phyloP scores from a whole-genome alignment of 1,284 basidiomycete species.

The Xerocomus nothofagi region DNA sequence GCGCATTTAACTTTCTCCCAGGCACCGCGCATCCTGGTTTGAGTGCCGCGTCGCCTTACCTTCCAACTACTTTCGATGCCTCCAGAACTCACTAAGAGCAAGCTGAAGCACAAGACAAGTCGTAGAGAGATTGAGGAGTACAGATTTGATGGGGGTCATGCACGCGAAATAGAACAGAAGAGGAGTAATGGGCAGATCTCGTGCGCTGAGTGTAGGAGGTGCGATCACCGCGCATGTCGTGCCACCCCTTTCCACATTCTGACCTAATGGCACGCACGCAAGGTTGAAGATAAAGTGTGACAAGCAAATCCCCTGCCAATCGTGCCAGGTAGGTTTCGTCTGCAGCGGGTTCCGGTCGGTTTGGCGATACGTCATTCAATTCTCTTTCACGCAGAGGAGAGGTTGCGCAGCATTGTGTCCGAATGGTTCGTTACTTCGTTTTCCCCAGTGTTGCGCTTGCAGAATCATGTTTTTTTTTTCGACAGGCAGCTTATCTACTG shows the following conservation, averaged over 20 bases:
- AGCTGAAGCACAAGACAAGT: constrained; percentile 46
- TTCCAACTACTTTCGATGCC: constrained; percentile 40
- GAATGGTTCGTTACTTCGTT: constrained; percentile 48
- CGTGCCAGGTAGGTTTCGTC: constrained; percentile 52
- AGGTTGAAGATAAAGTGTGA: constrained; percentile 77
- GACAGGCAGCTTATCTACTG: constrained; percentile 58
- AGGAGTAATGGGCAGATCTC: constrained; percentile 53
- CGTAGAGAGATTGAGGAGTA: constrained; percentile 51
- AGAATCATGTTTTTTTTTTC: constrained; percentile 4
- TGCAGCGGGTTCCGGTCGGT: neutral
- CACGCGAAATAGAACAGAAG: constrained; percentile 55
- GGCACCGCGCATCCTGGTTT: constrained; percentile 15
- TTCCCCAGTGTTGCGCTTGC: neutral
- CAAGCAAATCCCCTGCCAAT: constrained; percentile 72
- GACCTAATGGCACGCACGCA: constrained; percentile 15
- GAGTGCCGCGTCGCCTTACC: constrained; percentile 4
- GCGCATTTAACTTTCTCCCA: constrained; percentile 27
- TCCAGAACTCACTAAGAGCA: constrained; percentile 47
- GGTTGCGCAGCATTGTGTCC: constrained; percentile 72
- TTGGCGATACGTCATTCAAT: constrained; percentile 1
- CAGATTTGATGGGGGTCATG: constrained; percentile 48
- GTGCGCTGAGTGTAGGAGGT: constrained; percentile 65
- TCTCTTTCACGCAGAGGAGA: constrained; percentile 41
- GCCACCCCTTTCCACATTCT: constrained; percentile 23
- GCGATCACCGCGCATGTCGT: constrained; percentile 45